Evolutionary conservation across 495 filamentous ascomycete species (phyloP).

Genomic region (Jackrogersella multiformis): DNA sequence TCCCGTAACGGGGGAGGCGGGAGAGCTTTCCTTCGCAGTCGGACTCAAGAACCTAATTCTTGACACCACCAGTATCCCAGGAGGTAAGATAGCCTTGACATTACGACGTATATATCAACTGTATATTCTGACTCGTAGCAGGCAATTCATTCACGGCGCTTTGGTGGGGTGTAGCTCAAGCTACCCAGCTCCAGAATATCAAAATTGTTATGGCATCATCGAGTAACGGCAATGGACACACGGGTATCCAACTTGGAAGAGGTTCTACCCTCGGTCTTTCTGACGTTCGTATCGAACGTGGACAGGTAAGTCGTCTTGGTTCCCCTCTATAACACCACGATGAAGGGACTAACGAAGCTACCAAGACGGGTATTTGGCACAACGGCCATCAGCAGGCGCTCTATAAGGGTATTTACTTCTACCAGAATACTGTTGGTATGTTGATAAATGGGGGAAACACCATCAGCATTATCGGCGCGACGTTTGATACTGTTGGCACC

Average conservation of each 20-base stretch:
- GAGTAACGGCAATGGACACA: conserved; percentile 60
- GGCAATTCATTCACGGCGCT: conserved; percentile 64
- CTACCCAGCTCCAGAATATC: conserved; percentile 73
- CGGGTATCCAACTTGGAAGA: conserved; percentile 71
- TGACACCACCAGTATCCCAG: conserved; percentile 67
- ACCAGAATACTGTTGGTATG: conserved; percentile 64
- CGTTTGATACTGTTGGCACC: conserved; percentile 63
- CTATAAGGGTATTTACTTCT: conserved; percentile 71
- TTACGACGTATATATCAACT: not conserved
- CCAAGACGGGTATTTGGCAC: conserved; percentile 60
- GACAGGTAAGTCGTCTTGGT: conserved; percentile 46
- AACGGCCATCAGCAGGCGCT: conserved; percentile 77
- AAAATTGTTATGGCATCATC: conserved; percentile 66
- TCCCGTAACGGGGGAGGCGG: conserved; percentile 48
- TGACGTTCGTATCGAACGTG: conserved; percentile 50
- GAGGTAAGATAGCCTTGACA: conserved; percentile 28
- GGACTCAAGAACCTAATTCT: conserved; percentile 75
- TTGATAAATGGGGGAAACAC: conserved; percentile 70
- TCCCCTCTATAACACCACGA: not conserved
- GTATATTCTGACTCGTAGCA: conserved; percentile 14
- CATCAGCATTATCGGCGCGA: conserved; percentile 59
- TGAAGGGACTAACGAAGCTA: conserved; percentile 7
- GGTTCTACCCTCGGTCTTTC: conserved; percentile 52
- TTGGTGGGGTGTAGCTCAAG: conserved; percentile 76
- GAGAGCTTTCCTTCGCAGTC: conserved; percentile 64